Conservation (phyloP, 345 rosid genomes). For the Populus pruinosa region DNA sequence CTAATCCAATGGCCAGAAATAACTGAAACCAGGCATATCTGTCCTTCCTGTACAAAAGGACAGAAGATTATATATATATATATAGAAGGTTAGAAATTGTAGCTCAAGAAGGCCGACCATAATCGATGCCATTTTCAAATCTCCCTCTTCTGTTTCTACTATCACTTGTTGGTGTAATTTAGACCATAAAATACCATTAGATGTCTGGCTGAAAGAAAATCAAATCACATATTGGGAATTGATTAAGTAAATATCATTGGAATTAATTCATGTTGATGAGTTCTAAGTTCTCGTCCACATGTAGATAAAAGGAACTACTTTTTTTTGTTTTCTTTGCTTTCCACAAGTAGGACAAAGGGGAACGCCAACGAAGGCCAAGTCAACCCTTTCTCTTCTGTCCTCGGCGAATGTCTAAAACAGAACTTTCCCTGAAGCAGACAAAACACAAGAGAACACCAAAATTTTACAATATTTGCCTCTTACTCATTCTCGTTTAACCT, state of each 20-base stretch:
- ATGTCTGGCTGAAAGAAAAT: no score
- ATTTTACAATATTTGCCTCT: constrained; percentile 9
- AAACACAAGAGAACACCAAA: constrained; percentile 9
- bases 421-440: constrained; percentile 27
- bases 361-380: constrained; percentile 6
- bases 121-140: not conserved
- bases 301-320: not conserved
- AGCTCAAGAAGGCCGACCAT: not conserved
- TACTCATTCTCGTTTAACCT: not conserved
- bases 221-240: no score
- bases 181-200: not conserved
- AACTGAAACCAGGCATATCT: not conserved
- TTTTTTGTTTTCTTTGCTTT: not conserved
- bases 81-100: no score
- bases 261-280: not conserved
- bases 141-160: not conserved
- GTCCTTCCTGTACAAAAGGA: not conserved
- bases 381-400: constrained; percentile 22
- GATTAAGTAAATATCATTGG: not conserved
- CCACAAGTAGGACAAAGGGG: constrained; percentile 8
- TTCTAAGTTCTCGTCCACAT: not conserved
- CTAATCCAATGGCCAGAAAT: not conserved
- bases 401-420: not conserved
- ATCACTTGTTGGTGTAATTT: not conserved
- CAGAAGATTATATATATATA: not conserved